Evolutionary conservation across 306 rosid species (phyloP).

Genomic region (Argentina anserina): DNA sequence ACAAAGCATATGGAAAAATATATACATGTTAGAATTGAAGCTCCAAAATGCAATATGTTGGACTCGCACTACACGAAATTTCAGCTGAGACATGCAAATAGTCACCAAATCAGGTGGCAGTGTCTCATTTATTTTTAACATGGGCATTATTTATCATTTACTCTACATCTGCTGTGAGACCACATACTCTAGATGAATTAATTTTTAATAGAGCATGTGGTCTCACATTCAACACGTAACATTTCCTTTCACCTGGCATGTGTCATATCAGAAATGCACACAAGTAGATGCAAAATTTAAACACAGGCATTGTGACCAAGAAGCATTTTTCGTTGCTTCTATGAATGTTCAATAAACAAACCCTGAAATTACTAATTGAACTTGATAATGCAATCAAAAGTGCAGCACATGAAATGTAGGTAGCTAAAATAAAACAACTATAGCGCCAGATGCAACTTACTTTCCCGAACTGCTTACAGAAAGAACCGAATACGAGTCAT

Average conservation of each 20-base stretch:
- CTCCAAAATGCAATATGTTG: background rate
- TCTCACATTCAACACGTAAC: background rate
- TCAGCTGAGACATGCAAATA: background rate
- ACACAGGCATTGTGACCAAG: background rate
- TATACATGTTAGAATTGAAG: background rate
- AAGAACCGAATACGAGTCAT: conserved; percentile 93
- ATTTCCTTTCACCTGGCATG: background rate
- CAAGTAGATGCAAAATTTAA: background rate
- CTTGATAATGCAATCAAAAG: background rate
- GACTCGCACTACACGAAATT: background rate
- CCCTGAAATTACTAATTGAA: background rate
- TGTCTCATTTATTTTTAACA: background rate
- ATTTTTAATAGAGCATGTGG: background rate
- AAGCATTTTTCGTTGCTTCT: background rate
- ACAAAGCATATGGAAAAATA: conserved; percentile 18
- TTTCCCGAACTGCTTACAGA: conserved; percentile 98
- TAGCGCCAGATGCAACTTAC: conserved; percentile 49
- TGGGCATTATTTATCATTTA: no score
- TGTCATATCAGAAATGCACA: background rate
- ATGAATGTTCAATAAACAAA: background rate
- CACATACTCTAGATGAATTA: background rate
- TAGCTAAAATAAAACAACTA: background rate
- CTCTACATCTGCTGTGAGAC: no score
- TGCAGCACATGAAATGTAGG: background rate
- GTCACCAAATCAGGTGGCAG: background rate